phyloP scores from a whole-genome alignment of 345 rosid species.

The Crucihimalaya himalaica region DNA sequence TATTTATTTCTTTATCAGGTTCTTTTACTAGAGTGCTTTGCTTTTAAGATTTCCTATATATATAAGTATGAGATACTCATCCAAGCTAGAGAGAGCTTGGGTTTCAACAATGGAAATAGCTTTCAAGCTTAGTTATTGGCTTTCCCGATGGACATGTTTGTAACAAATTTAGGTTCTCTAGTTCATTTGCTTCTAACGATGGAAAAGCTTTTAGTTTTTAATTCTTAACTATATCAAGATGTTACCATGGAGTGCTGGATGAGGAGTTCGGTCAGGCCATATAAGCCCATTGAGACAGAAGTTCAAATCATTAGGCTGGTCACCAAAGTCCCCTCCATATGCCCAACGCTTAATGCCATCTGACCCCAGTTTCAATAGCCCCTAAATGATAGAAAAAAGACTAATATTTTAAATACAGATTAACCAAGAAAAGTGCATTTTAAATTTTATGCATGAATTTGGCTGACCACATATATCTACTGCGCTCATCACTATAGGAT shows the following conservation, averaged over 20 bases:
- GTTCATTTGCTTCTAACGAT: slow-evolving; percentile 7
- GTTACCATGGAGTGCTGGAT: slow-evolving; percentile 89
- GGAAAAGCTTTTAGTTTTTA: slow-evolving; percentile 1
- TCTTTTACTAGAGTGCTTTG: too few relatives aligned
- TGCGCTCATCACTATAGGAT: neutral
- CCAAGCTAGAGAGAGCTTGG: neutral
- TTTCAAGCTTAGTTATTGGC: neutral
- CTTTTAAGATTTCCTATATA: too few relatives aligned
- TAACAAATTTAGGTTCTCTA: neutral
- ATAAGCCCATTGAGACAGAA: slow-evolving; percentile 87
- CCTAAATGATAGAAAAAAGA: slow-evolving; percentile 49
- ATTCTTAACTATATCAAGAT: slow-evolving; percentile 24
- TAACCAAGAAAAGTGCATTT: neutral
- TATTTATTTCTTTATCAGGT: too few relatives aligned
- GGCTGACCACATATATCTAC: slow-evolving; percentile 6
- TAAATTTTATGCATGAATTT: slow-evolving; percentile 11
- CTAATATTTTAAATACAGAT: neutral
- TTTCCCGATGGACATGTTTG: neutral
- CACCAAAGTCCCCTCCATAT: slow-evolving; percentile 99
- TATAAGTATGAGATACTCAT: neutral
- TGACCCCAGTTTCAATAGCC: slow-evolving; percentile 62
- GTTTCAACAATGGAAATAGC: neutral
- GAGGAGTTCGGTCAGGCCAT: slow-evolving; percentile 97
- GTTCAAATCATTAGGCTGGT: slow-evolving; percentile 88
- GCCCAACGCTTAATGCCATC: slow-evolving; percentile 89